Evolutionary conservation across 495 filamentous ascomycete species (phyloP), one percentile per base, ranked within the genome.

Genomic region (Penicillium riverlandense): DNA sequence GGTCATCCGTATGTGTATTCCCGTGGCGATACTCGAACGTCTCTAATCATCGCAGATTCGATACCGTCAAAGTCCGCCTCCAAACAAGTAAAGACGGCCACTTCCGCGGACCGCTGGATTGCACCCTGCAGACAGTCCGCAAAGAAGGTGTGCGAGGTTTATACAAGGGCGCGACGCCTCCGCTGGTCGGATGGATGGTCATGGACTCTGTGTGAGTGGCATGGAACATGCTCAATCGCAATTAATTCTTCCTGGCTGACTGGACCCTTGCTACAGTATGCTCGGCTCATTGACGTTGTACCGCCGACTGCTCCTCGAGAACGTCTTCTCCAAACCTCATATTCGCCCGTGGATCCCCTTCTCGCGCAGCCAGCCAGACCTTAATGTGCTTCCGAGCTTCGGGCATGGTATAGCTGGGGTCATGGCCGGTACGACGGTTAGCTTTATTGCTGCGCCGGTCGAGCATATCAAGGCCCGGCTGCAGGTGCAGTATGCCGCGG

Each of bases 381-480:
- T 54, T 1, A 45, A 59, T 38, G 75, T 70, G n/a, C 71, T 95
- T 5, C 90, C 89, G 5, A 72, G 82, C 3, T 58, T 87, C 34
- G 92, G 89, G 7, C 90, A 96, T 63, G 91, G 81, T 1, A 69
- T 94, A 29, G 90, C 92, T 1, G 92, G 92, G 12, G 72, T 92
- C 14, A 66, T 95, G 67, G 88, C 92, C 1, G 92, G 92, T 12
- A 80, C 76, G 51, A 96, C 92, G 3, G 92, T 96, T 31, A 85
- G 79, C 60, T 90, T 97, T 56, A 83, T 97, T 48, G 90, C 90
- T 0, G 89, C 89, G 10, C 92, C 92, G 1, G 85, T 98, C 12
- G 92, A 98, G 65, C 92, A 98, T 59, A 71, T 98, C 62, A 98
- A 98, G 66, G 89, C 92, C 8, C 77, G 92, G 8, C 67, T 98